A percentile compares a stretch with the other conserved stretches of the same genome.
These are phyloP conservation scores for Arctium lappa DNA, from an alignment of 129 eudicot species.

Conservation along the genomic window DNA sequence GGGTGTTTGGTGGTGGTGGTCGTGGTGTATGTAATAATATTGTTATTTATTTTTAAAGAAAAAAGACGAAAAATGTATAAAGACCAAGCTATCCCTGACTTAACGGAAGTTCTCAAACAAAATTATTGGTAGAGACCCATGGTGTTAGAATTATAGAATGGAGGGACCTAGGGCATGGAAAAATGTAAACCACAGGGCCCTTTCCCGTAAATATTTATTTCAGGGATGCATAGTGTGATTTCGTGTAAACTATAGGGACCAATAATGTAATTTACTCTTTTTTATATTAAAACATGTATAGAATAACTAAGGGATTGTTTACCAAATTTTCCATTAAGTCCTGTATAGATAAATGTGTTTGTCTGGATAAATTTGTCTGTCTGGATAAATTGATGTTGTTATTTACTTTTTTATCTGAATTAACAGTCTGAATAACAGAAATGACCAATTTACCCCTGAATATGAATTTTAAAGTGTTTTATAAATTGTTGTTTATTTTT, in stretches of 20 bases:
- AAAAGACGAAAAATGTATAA: not conserved
- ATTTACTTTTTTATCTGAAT: no score
- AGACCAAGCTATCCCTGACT: not conserved
- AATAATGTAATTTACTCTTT: no score
- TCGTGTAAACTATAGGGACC: not conserved
- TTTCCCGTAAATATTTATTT: not conserved
- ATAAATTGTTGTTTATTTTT: no score
- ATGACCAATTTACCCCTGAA: no score
- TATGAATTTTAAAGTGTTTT: no score
- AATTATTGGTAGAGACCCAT: not conserved
- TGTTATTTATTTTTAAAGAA: not conserved
- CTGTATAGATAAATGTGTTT: no score
- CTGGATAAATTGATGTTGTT: no score
- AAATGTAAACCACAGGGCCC: not conserved
- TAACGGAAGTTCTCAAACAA: not conserved
- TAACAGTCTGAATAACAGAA: no score
- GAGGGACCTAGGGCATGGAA: not conserved
- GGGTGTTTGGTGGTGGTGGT: not conserved
- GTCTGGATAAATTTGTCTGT: no score
- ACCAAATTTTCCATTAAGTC: no score
- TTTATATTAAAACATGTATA: no score
- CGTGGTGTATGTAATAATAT: not conserved
- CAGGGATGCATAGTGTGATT: not conserved
- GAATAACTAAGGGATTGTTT: no score
- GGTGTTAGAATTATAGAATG: not conserved